Evolutionary conservation across 108 stramenopile genomes (phyloP), one percentile per base, ranked within the genome.

Genomic region (Aureococcus anophagefferens): DNA sequence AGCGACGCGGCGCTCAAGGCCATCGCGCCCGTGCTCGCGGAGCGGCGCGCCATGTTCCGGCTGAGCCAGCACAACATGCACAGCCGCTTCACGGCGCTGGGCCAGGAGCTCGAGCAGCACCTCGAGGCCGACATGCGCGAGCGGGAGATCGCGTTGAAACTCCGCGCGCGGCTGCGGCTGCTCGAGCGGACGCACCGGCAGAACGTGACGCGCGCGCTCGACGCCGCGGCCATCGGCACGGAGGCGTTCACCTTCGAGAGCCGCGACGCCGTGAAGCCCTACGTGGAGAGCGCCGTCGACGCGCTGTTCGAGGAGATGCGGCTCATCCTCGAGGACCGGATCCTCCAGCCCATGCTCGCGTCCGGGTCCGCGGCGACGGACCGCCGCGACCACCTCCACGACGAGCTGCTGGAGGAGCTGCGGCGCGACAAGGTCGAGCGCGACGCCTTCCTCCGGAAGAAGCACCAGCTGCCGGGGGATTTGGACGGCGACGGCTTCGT

Each of bases 61-160:
- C 9, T 13, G 9, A 13, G 9, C 9, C 40, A 44, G 13, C 51
- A 59, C 51, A 25, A 3, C 7, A 11, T 11, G 21, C 51, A 59
- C 25, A 25, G 21, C 3, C 17, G 51, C 1, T 59, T 59, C 51
- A 59, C 51, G 21, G 1, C 14, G 21, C 17, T 59, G 7, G 51
- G 51, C 25, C 51, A 59, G 51, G 51, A 59, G 51, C 51, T 59
- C 51, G 51, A 59, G 51, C 51, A 59, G 51, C 51, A 59, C 51
- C 51, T 59, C 21, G 51, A 59, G 51, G 3, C 1, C 7, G 51
- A 59, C 21, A 59, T 59, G 51, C 17, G 25, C 21, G 51, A 59
- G 51, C 17, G 21, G 25, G 51, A 59, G 51, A 25, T 59, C 21
- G 51, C 51, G 7, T 11, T 59, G 1, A 18, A 28, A 11, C 25